Conservation (phyloP, 2,329 filamentous ascomycete genomes). For the Nemania sp. region DNA sequence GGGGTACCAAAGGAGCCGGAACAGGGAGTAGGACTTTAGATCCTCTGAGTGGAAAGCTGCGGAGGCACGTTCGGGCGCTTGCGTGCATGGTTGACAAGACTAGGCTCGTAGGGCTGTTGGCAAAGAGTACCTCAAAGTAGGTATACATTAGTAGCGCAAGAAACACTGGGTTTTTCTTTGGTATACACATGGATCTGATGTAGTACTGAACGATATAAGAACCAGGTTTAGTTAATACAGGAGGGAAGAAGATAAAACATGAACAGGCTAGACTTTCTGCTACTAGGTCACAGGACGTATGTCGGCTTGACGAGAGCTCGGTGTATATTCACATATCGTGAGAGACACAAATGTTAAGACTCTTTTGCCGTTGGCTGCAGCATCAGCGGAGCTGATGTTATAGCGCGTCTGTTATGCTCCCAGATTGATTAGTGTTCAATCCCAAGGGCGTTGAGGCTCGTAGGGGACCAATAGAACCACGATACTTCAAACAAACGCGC, state of each 20-base stretch:
- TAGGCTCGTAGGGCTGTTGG: constrained; percentile 33
- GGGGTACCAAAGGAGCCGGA: neutral
- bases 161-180: neutral
- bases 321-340: constrained; percentile 20
- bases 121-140: constrained; percentile 5
- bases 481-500: constrained; percentile 44
- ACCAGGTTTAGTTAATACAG: constrained; percentile 1
- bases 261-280: constrained; percentile 7
- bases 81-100: constrained; percentile 13
- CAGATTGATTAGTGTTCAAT: constrained; percentile 37
- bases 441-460: constrained; percentile 19
- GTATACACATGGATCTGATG: neutral
- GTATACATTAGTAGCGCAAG: neutral
- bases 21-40: constrained; percentile 10
- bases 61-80: constrained; percentile 20
- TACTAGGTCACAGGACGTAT: constrained; percentile 2
- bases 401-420: constrained; percentile 36
- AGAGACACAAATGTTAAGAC: constrained; percentile 16
- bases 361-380: constrained; percentile 40
- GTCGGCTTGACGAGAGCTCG: neutral
- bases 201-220: neutral
- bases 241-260: neutral
- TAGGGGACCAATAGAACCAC: constrained; percentile 33
- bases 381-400: constrained; percentile 34
- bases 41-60: neutral